Percentiles rank a stretch among this genome's conserved stretches.
These are phyloP conservation scores for Boletus coccyginus DNA, from an alignment of 768 basidiomycete species.

Conservation along the genomic window DNA sequence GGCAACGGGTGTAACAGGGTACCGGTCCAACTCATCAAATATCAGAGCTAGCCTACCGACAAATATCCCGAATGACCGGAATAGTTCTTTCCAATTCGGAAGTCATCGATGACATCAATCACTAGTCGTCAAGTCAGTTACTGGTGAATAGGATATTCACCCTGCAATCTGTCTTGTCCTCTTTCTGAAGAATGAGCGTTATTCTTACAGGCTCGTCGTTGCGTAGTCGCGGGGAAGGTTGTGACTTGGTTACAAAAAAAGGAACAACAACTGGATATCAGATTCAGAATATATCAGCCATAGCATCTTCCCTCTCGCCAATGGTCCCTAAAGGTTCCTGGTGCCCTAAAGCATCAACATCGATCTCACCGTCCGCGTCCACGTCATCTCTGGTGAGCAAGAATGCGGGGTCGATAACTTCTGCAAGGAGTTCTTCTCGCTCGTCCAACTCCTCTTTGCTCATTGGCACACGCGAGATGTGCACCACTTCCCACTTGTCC, in stretches of 20 bases:
- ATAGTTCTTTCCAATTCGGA: not conserved
- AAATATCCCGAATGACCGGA: too few species aligned
- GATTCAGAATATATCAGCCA: constrained; percentile 35
- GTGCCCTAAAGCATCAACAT: constrained; percentile 57
- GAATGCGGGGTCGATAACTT: constrained; percentile 68
- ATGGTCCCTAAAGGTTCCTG: constrained; percentile 45
- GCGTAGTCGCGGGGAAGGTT: not conserved
- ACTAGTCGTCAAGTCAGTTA: not conserved
- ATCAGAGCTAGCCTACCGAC: too few species aligned
- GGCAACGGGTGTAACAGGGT: not conserved
- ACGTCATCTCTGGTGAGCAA: constrained; percentile 46
- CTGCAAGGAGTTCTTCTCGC: constrained; percentile 73
- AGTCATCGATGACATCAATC: not conserved
- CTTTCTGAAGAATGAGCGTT: not conserved
- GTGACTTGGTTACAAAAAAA: not conserved
- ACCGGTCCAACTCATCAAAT: too few species aligned
- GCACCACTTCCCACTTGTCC: constrained; percentile 82
- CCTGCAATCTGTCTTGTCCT: not conserved
- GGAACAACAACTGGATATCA: not conserved
- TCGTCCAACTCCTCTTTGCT: constrained; percentile 73
- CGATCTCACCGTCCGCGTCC: constrained; percentile 61
- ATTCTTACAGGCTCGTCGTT: not conserved
- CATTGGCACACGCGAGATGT: constrained; percentile 68
- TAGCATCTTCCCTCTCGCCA: constrained; percentile 38
- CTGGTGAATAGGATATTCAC: not conserved